Percentiles rank a stretch among this genome's conserved stretches.
These are phyloP conservation scores for Sungouiozyma ichnusensis DNA, from an alignment of 805 yeast genomes.

Conservation along the genomic window DNA sequence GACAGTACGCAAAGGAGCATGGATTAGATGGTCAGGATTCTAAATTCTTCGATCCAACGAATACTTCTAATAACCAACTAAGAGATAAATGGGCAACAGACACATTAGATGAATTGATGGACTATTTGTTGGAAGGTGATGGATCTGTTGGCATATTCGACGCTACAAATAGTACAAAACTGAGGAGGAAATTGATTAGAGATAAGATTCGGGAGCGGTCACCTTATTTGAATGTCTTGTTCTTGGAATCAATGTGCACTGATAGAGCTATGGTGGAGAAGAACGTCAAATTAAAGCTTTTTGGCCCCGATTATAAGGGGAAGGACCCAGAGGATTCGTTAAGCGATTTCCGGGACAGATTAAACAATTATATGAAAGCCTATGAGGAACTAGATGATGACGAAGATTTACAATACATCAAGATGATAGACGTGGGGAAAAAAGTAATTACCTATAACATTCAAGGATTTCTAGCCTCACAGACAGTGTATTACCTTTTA, in stretches of 20 bases:
- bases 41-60: conserved; percentile 75
- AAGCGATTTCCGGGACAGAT: conserved; percentile 69
- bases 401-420: conserved; percentile 71
- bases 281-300: conserved; percentile 72
- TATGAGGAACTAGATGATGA: conserved; percentile 82
- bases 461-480: conserved; percentile 82
- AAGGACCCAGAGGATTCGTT: conserved; percentile 78
- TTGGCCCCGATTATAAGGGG: conserved; percentile 84
- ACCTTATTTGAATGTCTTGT: conserved; percentile 65
- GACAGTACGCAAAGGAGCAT: conserved; percentile 45
- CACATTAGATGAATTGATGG: conserved; percentile 72
- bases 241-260: conserved; percentile 78
- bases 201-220: conserved; percentile 46
- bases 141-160: conserved; percentile 91
- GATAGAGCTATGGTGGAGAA: conserved; percentile 70
- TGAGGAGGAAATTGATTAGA: conserved; percentile 48
- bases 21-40: conserved; percentile 52
- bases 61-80: conserved; percentile 48
- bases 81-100: conserved; percentile 97
- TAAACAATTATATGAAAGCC: conserved; percentile 75
- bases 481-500: conserved; percentile 78
- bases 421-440: conserved; percentile 93
- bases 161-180: conserved; percentile 68
- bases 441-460: conserved; percentile 88
- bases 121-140: conserved; percentile 65